Evolutionary conservation across 768 basidiomycete genomes (phyloP).

Genomic region (Termitomyces sp.): DNA sequence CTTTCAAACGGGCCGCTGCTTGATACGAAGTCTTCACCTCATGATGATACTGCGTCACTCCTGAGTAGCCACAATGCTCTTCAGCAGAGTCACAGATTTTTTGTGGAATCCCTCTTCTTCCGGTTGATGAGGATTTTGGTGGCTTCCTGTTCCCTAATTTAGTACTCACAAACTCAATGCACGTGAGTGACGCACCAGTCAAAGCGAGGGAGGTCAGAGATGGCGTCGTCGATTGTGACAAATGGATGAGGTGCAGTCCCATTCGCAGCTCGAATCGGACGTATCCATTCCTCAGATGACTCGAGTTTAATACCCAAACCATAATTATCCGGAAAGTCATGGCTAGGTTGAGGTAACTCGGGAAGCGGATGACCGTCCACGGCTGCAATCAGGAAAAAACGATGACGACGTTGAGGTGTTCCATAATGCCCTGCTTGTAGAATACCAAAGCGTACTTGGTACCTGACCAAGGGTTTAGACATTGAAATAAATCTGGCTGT

Average conservation of each 20-base stretch:
- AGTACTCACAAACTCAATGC: background rate
- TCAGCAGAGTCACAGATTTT: constrained; percentile 27
- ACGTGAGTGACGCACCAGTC: constrained; percentile 50
- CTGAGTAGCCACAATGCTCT: constrained; percentile 31
- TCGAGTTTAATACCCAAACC: constrained; percentile 47
- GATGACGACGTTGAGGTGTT: constrained; percentile 45
- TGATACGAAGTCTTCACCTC: constrained; percentile 41
- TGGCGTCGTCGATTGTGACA: constrained; percentile 67
- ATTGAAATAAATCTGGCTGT: background rate
- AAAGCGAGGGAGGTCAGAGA: constrained; percentile 64
- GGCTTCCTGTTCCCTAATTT: constrained; percentile 25
- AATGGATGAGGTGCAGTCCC: constrained; percentile 53
- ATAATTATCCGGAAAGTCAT: constrained; percentile 40
- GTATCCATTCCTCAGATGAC: constrained; percentile 24
- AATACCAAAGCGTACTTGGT: constrained; percentile 45
- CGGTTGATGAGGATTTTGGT: constrained; percentile 19
- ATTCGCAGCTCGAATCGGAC: constrained; percentile 35
- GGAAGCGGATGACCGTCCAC: constrained; percentile 36
- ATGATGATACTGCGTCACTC: constrained; percentile 25
- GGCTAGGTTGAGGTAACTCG: constrained; percentile 49
- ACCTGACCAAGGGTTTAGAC: constrained; percentile 23
- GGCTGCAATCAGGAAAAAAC: constrained; percentile 52
- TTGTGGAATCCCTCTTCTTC: constrained; percentile 24
- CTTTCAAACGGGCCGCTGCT: constrained; percentile 33
- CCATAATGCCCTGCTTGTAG: constrained; percentile 55